phyloP scores from a whole-genome alignment of 2,329 filamentous ascomycete species.

The Exophiala alcalophila region DNA sequence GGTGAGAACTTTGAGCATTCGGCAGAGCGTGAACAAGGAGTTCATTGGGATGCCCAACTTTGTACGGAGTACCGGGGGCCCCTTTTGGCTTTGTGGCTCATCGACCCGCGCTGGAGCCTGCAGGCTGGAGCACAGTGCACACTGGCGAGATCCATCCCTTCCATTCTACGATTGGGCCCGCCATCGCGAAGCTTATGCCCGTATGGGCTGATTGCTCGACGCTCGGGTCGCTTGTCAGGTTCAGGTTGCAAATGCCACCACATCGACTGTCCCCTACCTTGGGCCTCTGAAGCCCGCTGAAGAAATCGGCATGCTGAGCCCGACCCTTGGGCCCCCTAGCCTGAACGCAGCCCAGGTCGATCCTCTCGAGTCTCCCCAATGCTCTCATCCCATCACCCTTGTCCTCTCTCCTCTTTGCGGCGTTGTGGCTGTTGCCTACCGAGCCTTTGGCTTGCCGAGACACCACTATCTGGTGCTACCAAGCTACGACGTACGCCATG shows the following conservation, averaged over 20 bases:
- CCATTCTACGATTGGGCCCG: constrained; percentile 10
- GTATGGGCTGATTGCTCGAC: constrained; percentile 18
- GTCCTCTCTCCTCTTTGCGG: constrained; percentile 5
- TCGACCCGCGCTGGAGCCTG: constrained; percentile 11
- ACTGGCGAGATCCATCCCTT: no score
- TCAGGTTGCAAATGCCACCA: no score
- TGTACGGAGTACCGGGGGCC: no score
- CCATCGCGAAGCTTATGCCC: constrained; percentile 23
- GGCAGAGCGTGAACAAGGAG: not conserved
- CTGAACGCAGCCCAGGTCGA: no score
- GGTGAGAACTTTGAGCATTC: constrained; percentile 8
- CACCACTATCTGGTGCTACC: constrained; percentile 27
- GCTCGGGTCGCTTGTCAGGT: constrained; percentile 3
- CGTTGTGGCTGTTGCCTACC: constrained; percentile 25
- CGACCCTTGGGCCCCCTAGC: no score
- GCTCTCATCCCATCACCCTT: not conserved
- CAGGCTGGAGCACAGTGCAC: no score
- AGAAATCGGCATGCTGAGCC: constrained; percentile 7
- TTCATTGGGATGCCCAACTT: constrained; percentile 8
- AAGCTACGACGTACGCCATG: constrained; percentile 14
- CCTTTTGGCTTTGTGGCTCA: no score
- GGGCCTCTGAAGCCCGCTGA: not conserved
- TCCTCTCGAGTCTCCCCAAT: constrained; percentile 1
- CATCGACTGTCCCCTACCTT: not conserved
- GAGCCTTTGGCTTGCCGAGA: constrained; percentile 26